Conservation (phyloP, 169 alveolate genomes). For the Plasmodium vivax region DNA sequence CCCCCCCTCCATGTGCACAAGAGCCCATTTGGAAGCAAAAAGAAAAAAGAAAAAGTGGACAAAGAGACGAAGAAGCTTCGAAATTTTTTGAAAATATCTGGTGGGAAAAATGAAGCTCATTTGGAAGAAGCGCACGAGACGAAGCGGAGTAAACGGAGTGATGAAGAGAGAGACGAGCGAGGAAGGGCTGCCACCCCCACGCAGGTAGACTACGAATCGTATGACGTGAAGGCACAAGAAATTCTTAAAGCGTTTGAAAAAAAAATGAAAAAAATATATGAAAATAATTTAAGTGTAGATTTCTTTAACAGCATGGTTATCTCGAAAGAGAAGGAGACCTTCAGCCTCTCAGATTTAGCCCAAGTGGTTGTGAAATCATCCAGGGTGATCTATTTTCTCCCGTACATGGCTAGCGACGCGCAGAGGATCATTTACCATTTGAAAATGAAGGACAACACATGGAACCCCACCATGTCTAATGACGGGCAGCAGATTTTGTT, state of each 20-base stretch:
- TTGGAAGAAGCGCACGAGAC: background rate
- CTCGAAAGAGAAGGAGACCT: conserved; percentile 36
- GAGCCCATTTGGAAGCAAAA: conserved; percentile 63
- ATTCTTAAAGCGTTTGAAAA: conserved; percentile 35
- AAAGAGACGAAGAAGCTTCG: conserved; percentile 64
- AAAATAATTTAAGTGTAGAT: conserved; percentile 21
- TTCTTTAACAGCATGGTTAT: conserved; percentile 32
- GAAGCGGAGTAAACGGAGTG: background rate
- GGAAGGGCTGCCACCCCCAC: background rate
- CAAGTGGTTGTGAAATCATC: conserved; percentile 67
- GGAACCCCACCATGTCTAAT: conserved; percentile 60
- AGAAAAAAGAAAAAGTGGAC: conserved; percentile 48
- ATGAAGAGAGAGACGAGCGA: background rate
- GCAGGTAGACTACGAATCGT: conserved; percentile 38
- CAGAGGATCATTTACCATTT: conserved; percentile 57
- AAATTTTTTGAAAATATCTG: conserved; percentile 51
- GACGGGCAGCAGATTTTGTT: conserved; percentile 24
- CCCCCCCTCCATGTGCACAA: background rate
- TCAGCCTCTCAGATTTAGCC: conserved; percentile 38
- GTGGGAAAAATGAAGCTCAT: background rate
- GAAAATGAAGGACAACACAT: conserved; percentile 46
- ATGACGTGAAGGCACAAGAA: conserved; percentile 51
- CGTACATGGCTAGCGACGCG: conserved; percentile 41
- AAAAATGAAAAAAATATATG: conserved; percentile 46
- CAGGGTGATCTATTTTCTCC: conserved; percentile 22